phyloP scores from a whole-genome alignment of 768 basidiomycete species.

The Boletus bicolor region DNA sequence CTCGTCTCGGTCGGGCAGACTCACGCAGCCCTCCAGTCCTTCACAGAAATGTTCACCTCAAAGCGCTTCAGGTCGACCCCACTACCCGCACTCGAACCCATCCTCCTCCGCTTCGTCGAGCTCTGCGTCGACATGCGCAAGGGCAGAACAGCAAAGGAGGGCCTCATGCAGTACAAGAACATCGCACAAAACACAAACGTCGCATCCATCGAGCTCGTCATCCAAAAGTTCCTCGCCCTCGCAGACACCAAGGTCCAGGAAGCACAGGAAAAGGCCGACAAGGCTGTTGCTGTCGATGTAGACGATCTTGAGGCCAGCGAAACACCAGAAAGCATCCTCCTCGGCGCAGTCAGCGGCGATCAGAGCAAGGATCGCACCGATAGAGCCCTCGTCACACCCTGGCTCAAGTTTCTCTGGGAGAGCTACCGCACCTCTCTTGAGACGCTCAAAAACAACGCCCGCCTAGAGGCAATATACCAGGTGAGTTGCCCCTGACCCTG shows the following conservation, averaged over 20 bases:
- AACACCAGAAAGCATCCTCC: constrained; percentile 87
- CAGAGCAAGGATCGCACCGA: constrained; percentile 95
- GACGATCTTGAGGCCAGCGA: constrained; percentile 96
- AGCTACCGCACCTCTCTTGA: constrained; percentile 94
- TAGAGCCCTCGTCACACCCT: constrained; percentile 91
- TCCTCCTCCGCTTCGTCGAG: constrained; percentile 93
- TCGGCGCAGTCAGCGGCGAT: constrained; percentile 85
- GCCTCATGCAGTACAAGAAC: constrained; percentile 97
- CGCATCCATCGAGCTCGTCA: constrained; percentile 86
- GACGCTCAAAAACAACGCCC: constrained; percentile 92
- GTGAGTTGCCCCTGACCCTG: constrained; percentile 39
- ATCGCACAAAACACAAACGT: constrained; percentile 93
- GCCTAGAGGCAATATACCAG: constrained; percentile 93
- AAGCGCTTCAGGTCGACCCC: constrained; percentile 95
- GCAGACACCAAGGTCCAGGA: constrained; percentile 80
- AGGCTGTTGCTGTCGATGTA: constrained; percentile 72
- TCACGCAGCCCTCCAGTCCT: constrained; percentile 83
- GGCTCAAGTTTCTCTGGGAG: constrained; percentile 99
- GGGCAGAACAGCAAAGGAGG: constrained; percentile 87
- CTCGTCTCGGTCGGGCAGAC: constrained; percentile 90
- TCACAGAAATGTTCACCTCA: constrained; percentile 89
- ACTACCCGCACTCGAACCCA: constrained; percentile 85
- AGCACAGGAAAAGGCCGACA: constrained; percentile 84
- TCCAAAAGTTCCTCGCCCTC: constrained; percentile 79
- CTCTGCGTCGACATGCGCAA: constrained; percentile 95